phyloP scores from a whole-genome alignment of 805 yeast genomes.

The Kodamaea kaohsiungensis region DNA sequence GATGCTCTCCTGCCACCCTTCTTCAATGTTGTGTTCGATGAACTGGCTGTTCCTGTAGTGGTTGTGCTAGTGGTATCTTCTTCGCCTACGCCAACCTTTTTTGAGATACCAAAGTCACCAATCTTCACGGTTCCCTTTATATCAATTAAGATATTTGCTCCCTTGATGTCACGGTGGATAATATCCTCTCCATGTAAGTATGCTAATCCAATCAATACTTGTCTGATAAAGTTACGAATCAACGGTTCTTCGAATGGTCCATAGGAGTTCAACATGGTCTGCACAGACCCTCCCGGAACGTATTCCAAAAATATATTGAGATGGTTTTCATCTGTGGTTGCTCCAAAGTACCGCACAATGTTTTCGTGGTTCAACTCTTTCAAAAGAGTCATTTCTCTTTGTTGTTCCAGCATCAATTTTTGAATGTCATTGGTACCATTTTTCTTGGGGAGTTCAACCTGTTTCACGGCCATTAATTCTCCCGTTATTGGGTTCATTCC shows the following conservation, averaged over 20 bases:
- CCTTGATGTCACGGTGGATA: slow-evolving; percentile 85
- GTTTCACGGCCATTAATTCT: slow-evolving; percentile 96
- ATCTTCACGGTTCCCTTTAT: slow-evolving; percentile 80
- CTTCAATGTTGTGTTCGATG: slow-evolving; percentile 16
- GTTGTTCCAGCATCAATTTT: slow-evolving; percentile 71
- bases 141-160: slow-evolving; percentile 82
- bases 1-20: slow-evolving; percentile 65
- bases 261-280: slow-evolving; percentile 66
- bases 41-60: background rate
- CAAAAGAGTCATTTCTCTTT: slow-evolving; percentile 76
- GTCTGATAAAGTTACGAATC: slow-evolving; percentile 69
- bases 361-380: slow-evolving; percentile 85
- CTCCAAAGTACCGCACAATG: slow-evolving; percentile 89
- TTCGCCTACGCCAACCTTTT: slow-evolving; percentile 30
- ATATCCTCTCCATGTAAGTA: slow-evolving; percentile 76
- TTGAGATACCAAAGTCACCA: slow-evolving; percentile 84
- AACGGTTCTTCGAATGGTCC: slow-evolving; percentile 82
- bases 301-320: slow-evolving; percentile 70
- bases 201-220: slow-evolving; percentile 71
- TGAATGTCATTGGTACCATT: slow-evolving; percentile 33
- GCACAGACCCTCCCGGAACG: slow-evolving; percentile 51
- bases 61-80: slow-evolving; percentile 19
- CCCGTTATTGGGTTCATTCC: slow-evolving; percentile 94
- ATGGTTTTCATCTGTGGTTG: slow-evolving; percentile 68
- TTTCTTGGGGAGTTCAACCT: slow-evolving; percentile 68